These are phyloP conservation scores for Pseudocercospora crystallina DNA, from an alignment of 2,329 filamentous ascomycete species.

Conservation along the genomic window DNA sequence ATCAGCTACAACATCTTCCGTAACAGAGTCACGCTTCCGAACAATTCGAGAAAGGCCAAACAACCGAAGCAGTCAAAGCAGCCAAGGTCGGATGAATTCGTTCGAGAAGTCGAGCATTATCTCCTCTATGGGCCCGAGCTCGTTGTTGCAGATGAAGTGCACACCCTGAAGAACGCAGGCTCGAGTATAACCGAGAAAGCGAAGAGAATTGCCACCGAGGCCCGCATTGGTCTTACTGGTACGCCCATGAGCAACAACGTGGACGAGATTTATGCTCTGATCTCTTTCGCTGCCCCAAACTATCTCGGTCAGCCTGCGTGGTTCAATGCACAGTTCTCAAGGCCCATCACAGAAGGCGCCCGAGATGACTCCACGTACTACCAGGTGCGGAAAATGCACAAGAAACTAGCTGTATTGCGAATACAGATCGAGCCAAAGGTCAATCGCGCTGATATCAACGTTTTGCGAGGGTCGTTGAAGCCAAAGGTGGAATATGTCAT, in stretches of 20 bases:
- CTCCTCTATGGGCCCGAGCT: constrained; percentile 66
- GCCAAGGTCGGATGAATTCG: constrained; percentile 64
- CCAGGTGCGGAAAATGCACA: constrained; percentile 62
- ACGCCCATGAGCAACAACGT: constrained; percentile 85
- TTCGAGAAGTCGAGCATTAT: constrained; percentile 45
- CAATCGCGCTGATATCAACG: constrained; percentile 69
- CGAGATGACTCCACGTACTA: constrained; percentile 59
- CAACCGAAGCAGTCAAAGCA: constrained; percentile 46
- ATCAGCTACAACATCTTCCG: constrained; percentile 72
- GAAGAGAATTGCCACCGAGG: constrained; percentile 62
- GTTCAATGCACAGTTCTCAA: constrained; percentile 69
- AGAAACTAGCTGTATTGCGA: constrained; percentile 69
- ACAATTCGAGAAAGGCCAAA: constrained; percentile 6
- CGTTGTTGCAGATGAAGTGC: constrained; percentile 83
- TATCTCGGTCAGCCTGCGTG: constrained; percentile 69
- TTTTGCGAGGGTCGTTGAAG: constrained; percentile 66
- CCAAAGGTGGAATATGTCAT: constrained; percentile 80
- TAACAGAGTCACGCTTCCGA: constrained; percentile 35
- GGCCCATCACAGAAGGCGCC: constrained; percentile 71
- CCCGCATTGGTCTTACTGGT: constrained; percentile 80
- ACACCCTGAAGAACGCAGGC: constrained; percentile 68
- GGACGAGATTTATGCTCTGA: constrained; percentile 80
- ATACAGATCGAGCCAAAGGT: constrained; percentile 74
- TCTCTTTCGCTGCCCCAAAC: constrained; percentile 79
- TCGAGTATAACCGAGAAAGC: constrained; percentile 57